phyloP scores from a whole-genome alignment of 768 basidiomycete genomes.

The Peribolospora baueri region DNA sequence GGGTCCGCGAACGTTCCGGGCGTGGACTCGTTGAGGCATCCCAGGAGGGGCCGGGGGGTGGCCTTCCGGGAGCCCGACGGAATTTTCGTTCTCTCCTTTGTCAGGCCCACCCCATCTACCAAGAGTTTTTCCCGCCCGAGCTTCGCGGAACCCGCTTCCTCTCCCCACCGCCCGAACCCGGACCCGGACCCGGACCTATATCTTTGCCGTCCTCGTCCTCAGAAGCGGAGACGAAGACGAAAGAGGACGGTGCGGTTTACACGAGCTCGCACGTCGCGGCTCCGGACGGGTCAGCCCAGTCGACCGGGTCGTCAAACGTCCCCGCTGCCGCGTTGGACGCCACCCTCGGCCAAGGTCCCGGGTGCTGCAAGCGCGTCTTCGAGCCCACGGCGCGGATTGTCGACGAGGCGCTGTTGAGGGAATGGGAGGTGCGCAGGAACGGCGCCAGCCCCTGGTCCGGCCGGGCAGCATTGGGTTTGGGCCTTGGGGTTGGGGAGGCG shows the following conservation, averaged over 20 bases:
- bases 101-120: constrained; percentile 37
- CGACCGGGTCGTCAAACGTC: constrained; percentile 2
- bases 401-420: constrained; percentile 38
- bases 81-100: not conserved
- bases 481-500: too few species aligned
- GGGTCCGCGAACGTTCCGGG: too few species aligned
- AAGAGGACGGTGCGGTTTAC: constrained; percentile 23
- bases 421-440: constrained; percentile 19
- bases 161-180: not conserved
- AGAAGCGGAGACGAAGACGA: constrained; percentile 7
- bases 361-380: constrained; percentile 1
- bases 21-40: too few species aligned
- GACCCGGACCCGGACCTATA: too few species aligned
- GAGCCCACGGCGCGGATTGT: not conserved
- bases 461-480: too few species aligned
- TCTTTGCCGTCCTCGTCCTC: too few species aligned
- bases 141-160: constrained; percentile 27
- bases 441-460: too few species aligned
- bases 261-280: constrained; percentile 25
- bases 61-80: too few species aligned
- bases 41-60: too few species aligned
- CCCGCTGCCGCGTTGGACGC: not conserved
- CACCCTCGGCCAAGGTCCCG: not conserved
- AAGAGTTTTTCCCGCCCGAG: constrained; percentile 35
- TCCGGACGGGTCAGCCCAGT: not conserved